Percentiles rank a stretch among this genome's conserved stretches.
Evolutionary conservation across 2,329 filamentous ascomycete genomes (phyloP).

Genomic region (Aspergillus aculeatus): DNA sequence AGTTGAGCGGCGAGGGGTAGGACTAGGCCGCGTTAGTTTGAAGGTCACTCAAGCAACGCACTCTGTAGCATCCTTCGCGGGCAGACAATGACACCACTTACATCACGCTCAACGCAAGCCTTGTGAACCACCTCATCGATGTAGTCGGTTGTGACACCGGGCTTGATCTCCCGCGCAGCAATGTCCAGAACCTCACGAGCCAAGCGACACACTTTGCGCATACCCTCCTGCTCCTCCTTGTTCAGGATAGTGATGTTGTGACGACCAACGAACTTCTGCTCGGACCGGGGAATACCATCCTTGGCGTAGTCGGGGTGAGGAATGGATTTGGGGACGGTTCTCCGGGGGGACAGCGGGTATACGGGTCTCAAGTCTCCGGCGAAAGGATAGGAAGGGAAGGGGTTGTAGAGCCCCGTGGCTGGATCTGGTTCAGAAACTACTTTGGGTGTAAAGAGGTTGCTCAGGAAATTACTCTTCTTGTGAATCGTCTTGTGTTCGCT

Average conservation of each 20-base stretch:
- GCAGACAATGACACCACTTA: conserved; percentile 50
- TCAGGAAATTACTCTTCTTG: conserved; percentile 76
- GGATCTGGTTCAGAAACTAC: conserved; percentile 86
- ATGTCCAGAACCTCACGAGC: conserved; percentile 91
- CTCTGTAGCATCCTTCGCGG: background rate
- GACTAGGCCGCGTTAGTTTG: conserved; percentile 56
- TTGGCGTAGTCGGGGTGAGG: conserved; percentile 82
- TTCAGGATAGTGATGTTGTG: conserved; percentile 83
- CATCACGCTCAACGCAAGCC: conserved; percentile 87
- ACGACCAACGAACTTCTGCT: conserved; percentile 64
- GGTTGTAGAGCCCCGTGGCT: conserved; percentile 87
- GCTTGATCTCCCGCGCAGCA: conserved; percentile 75
- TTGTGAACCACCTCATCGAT: conserved; percentile 95
- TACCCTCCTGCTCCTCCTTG: conserved; percentile 75
- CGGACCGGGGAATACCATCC: conserved; percentile 71
- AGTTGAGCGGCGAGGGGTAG: conserved; percentile 93
- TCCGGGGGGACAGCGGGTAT: conserved; percentile 74
- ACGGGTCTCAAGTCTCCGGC: conserved; percentile 80
- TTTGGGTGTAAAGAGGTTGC: conserved; percentile 72
- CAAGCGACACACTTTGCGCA: conserved; percentile 87
- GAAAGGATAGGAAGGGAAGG: conserved; percentile 83
- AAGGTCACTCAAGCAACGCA: background rate
- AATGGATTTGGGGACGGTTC: conserved; percentile 76
- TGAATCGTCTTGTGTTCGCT: conserved; percentile 77
- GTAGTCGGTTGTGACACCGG: conserved; percentile 94